These are phyloP conservation scores for Inosperma sp. DNA, from an alignment of 768 basidiomycete genomes.

Conservation along the genomic window DNA sequence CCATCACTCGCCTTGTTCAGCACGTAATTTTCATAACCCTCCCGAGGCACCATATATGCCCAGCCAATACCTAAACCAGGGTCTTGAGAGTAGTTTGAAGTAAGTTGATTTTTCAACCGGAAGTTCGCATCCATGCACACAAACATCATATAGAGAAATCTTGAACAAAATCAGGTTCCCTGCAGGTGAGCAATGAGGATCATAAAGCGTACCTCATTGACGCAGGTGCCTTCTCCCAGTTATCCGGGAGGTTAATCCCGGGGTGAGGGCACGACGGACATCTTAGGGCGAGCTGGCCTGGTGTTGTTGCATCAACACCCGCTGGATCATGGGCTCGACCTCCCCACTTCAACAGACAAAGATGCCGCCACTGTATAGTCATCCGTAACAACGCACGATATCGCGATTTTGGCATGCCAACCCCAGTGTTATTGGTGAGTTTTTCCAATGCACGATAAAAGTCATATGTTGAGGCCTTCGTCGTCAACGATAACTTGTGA, in stretches of 20 bases:
- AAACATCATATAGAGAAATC: slow-evolving; percentile 15
- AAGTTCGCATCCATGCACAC: too few relatives aligned
- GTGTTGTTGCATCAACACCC: slow-evolving; percentile 17
- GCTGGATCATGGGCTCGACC: slow-evolving; percentile 21
- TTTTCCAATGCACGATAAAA: background rate
- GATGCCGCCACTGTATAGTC: slow-evolving; percentile 2
- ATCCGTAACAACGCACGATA: background rate
- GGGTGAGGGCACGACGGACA: slow-evolving; percentile 36
- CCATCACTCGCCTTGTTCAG: slow-evolving; percentile 3
- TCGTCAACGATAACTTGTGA: background rate
- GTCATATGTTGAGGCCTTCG: background rate
- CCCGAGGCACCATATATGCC: too few relatives aligned
- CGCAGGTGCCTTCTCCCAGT: slow-evolving; percentile 18
- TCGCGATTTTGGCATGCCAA: background rate
- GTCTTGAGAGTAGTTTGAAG: slow-evolving; percentile 13
- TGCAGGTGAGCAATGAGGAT: background rate
- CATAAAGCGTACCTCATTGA: slow-evolving; percentile 15
- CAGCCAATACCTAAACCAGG: slow-evolving; percentile 14
- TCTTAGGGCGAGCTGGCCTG: slow-evolving; percentile 25
- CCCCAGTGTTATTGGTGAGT: too few relatives aligned
- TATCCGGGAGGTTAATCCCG: slow-evolving; percentile 24
- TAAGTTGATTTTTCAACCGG: too few relatives aligned
- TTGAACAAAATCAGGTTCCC: background rate
- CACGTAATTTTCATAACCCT: slow-evolving; percentile 7
- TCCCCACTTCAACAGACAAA: slow-evolving; percentile 24